Percentiles rank a stretch among this genome's conserved stretches.
phyloP scores from a whole-genome alignment of 371 early-diverging fungal genomes.

The Zancudomyces culisetae region DNA sequence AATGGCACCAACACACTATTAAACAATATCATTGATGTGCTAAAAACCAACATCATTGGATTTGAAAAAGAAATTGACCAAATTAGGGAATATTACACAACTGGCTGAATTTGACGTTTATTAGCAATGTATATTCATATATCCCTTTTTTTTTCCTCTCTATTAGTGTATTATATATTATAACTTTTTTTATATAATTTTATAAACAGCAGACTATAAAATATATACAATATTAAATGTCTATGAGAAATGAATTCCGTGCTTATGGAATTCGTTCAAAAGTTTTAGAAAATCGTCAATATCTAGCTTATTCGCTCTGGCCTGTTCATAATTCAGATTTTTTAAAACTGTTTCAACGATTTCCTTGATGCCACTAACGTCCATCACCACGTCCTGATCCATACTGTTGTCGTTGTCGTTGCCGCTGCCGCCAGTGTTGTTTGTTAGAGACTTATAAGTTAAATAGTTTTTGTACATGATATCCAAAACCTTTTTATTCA shows the following conservation, averaged over 20 bases:
- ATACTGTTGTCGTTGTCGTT: conserved; percentile 50
- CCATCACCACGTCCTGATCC: conserved; percentile 39
- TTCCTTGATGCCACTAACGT: conserved; percentile 63
- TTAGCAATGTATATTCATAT: too few relatives aligned
- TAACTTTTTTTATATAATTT: conserved; percentile 4
- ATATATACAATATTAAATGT: not conserved
- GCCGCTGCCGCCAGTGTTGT: too few relatives aligned
- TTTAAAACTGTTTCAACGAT: conserved; percentile 51
- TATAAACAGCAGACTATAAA: not conserved
- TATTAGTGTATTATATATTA: too few relatives aligned
- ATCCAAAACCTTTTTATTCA: conserved; percentile 59
- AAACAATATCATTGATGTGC: too few relatives aligned
- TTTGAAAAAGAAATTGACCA: too few relatives aligned
- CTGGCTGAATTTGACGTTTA: too few relatives aligned
- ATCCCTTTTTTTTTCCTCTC: too few relatives aligned
- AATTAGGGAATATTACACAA: too few relatives aligned
- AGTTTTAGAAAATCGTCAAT: conserved; percentile 28
- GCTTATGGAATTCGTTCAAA: conserved; percentile 51
- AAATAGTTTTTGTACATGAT: conserved; percentile 89
- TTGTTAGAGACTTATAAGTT: conserved; percentile 66
- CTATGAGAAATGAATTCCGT: conserved; percentile 41
- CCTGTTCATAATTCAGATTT: conserved; percentile 40
- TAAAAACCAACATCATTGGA: too few relatives aligned
- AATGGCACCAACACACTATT: too few relatives aligned
- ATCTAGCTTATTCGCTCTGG: conserved; percentile 28